Evolutionary conservation across 768 basidiomycete genomes (phyloP).

Genomic region (Hypsizygus marmoreus): DNA sequence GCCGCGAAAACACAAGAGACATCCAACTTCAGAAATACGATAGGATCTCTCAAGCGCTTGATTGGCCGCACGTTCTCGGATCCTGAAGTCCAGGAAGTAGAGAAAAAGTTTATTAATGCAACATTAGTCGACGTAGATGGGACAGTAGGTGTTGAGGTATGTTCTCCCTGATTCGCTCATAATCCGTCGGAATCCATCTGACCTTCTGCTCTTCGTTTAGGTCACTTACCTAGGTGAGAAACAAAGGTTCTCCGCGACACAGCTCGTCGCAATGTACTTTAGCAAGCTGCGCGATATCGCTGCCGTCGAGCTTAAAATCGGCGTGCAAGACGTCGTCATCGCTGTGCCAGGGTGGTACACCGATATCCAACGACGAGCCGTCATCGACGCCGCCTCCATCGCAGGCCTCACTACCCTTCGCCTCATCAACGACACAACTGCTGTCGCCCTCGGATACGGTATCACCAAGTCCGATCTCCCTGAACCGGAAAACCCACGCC

Average conservation of each 20-base stretch:
- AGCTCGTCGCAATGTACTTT: constrained; percentile 89
- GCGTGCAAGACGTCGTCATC: constrained; percentile 91
- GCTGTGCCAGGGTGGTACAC: constrained; percentile 98
- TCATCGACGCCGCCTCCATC: constrained; percentile 88
- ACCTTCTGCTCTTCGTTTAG: constrained; percentile 41
- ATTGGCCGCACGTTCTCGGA: constrained; percentile 82
- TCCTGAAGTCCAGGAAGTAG: constrained; percentile 77
- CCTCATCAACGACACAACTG: constrained; percentile 96
- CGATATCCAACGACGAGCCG: constrained; percentile 87
- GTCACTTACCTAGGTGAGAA: constrained; percentile 88
- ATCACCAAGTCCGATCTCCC: constrained; percentile 99
- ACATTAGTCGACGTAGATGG: constrained; percentile 84
- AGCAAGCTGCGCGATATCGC: constrained; percentile 90
- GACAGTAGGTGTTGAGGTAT: constrained; percentile 82
- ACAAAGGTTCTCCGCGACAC: constrained; percentile 80
- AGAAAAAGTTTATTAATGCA: constrained; percentile 91
- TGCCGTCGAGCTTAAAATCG: constrained; percentile 78
- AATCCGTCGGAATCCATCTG: constrained; percentile 1
- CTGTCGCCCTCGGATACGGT: constrained; percentile 94
- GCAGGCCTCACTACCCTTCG: constrained; percentile 90
- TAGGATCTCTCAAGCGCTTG: constrained; percentile 90
- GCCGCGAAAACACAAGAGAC: constrained; percentile 96
- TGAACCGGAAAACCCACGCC: constrained; percentile 72
- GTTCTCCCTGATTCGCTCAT: constrained; percentile 24
- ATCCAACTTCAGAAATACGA: constrained; percentile 97